These are phyloP conservation scores for Porphyrellus cyaneotinctus DNA, from an alignment of 768 basidiomycete species.

Conservation along the genomic window DNA sequence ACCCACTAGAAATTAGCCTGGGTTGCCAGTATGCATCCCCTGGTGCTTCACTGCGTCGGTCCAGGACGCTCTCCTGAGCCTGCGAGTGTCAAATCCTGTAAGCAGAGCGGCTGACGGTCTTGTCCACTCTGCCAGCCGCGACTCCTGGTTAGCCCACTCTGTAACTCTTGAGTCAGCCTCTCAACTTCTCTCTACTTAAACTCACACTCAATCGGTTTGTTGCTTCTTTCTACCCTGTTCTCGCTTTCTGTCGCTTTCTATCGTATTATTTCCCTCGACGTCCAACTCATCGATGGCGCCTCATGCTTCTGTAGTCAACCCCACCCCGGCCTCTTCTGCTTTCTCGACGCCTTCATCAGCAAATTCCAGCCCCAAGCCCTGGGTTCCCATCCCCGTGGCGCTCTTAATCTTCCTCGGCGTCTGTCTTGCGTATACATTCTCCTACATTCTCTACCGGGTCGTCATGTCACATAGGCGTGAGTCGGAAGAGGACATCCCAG, in stretches of 20 bases:
- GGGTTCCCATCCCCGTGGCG: constrained; percentile 14
- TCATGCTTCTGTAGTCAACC: constrained; percentile 10
- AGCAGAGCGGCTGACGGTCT: neutral
- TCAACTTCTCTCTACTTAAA: constrained; percentile 6
- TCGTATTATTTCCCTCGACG: neutral
- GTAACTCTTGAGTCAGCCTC: constrained; percentile 20
- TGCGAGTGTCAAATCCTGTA: neutral
- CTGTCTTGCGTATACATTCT: constrained; percentile 24
- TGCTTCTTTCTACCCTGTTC: constrained; percentile 11
- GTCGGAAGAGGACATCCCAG: constrained; percentile 13
- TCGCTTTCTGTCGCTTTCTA: constrained; percentile 10
- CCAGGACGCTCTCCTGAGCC: neutral
- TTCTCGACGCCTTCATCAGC: constrained; percentile 1
- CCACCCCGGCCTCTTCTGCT: constrained; percentile 1
- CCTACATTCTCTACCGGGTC: constrained; percentile 28
- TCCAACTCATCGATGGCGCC: constrained; percentile 21
- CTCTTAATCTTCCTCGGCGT: constrained; percentile 24
- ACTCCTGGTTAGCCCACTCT: neutral
- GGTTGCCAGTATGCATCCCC: no score
- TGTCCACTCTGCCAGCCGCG: constrained; percentile 7
- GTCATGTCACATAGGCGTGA: constrained; percentile 16
- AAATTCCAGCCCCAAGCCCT: neutral
- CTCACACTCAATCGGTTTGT: neutral
- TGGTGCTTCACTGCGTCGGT: no score
- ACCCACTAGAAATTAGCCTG: no score